Conservation (phyloP, 2,329 filamentous ascomycete genomes). For the Xylaria sp. region DNA sequence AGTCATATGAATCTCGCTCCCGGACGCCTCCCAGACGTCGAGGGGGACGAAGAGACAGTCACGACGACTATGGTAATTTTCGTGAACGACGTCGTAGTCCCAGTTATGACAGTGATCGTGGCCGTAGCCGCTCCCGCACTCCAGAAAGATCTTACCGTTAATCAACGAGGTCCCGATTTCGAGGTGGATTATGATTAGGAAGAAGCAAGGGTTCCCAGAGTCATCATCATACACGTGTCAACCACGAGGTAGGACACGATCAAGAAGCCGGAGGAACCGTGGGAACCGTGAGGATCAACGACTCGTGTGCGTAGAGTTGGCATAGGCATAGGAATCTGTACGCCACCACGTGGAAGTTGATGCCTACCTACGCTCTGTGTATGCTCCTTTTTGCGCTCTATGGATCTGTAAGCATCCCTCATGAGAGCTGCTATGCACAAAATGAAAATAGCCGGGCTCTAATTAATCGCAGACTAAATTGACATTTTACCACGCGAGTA, state of each 20-base stretch:
- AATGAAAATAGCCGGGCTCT: constrained; percentile 17
- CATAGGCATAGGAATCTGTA: constrained; percentile 1
- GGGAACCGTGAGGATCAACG: constrained; percentile 17
- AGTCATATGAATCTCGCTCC: constrained; percentile 51
- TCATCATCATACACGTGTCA: constrained; percentile 27
- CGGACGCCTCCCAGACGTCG: constrained; percentile 51
- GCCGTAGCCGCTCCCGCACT: constrained; percentile 55
- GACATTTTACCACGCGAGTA: constrained; percentile 4
- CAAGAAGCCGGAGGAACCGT: constrained; percentile 2
- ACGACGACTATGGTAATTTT: constrained; percentile 51
- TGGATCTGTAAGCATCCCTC: constrained; percentile 17
- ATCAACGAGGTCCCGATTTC: neutral
- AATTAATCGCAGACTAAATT: constrained; percentile 28
- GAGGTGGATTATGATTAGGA: neutral
- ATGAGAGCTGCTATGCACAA: constrained; percentile 22
- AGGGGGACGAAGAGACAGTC: constrained; percentile 48
- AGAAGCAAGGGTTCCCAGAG: neutral
- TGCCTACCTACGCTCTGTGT: constrained; percentile 28
- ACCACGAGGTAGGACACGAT: constrained; percentile 16
- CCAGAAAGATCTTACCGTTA: constrained; percentile 53
- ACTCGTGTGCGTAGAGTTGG: constrained; percentile 10
- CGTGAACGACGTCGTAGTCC: constrained; percentile 59
- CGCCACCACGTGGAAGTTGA: constrained; percentile 7
- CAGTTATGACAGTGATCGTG: constrained; percentile 59
- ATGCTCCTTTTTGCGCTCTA: constrained; percentile 28